Conservation (phyloP, 257 asterid species). For the Cinchona pubescens region DNA sequence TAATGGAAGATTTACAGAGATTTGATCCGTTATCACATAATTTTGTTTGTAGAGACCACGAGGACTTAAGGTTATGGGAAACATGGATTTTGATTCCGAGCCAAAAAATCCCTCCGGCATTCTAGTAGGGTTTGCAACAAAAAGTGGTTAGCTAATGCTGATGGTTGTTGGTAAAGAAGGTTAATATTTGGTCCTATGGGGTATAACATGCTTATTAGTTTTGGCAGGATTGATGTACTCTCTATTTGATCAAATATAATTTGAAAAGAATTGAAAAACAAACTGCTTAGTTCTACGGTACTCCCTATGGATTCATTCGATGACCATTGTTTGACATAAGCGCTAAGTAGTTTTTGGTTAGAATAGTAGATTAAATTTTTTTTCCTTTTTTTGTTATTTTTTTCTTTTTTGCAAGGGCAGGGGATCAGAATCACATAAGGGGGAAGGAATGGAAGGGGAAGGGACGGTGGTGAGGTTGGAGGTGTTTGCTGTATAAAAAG, state of each 20-base stretch:
- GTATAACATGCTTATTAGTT: not conserved
- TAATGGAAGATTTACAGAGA: not conserved
- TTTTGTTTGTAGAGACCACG: slow-evolving; percentile 42
- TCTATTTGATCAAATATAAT: slow-evolving; percentile 4
- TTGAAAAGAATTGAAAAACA: not conserved
- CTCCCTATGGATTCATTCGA: too few relatives aligned
- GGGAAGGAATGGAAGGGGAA: too few relatives aligned
- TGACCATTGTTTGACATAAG: too few relatives aligned
- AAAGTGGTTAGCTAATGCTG: not conserved
- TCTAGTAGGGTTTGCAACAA: not conserved
- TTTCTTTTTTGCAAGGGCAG: too few relatives aligned
- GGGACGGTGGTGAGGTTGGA: too few relatives aligned
- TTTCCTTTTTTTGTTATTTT: too few relatives aligned
- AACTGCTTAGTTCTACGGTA: not conserved
- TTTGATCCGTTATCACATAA: not conserved
- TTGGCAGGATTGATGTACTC: not conserved
- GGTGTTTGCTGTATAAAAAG: too few relatives aligned
- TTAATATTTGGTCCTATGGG: not conserved
- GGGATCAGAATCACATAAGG: too few relatives aligned
- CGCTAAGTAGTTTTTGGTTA: too few relatives aligned
- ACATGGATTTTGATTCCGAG: slow-evolving; percentile 52
- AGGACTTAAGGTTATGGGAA: slow-evolving; percentile 55
- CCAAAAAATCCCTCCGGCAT: not conserved
- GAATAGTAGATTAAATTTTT: too few relatives aligned
- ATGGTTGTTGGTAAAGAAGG: not conserved